phyloP scores from a whole-genome alignment of 352 stramenopile genomes.

The Pythium sp. region DNA sequence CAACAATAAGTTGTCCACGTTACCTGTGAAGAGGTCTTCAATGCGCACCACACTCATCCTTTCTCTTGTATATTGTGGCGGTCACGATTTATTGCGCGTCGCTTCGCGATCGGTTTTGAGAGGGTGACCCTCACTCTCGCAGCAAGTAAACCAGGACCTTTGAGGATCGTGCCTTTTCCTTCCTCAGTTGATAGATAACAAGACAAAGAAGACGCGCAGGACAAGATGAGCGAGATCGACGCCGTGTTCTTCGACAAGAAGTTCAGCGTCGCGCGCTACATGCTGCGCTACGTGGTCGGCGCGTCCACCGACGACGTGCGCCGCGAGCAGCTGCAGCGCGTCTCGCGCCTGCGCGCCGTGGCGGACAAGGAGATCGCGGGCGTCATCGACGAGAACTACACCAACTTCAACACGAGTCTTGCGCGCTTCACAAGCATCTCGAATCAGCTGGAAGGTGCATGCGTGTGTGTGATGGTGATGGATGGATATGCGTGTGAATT shows the following conservation, averaged over 20 bases:
- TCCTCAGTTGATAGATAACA: not conserved
- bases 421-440: slow-evolving; percentile 75
- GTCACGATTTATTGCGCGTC: not conserved
- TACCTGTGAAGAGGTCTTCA: slow-evolving; percentile 65
- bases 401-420: slow-evolving; percentile 85
- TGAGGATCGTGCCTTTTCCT: not conserved
- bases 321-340: slow-evolving; percentile 61
- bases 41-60: slow-evolving; percentile 54
- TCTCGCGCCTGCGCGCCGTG: slow-evolving; percentile 55
- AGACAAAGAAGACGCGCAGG: not conserved
- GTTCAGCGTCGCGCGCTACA: slow-evolving; percentile 75
- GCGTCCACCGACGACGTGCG: slow-evolving; percentile 67
- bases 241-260: slow-evolving; percentile 82
- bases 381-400: slow-evolving; percentile 81
- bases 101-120: slow-evolving; percentile 20
- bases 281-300: slow-evolving; percentile 73
- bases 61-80: not conserved
- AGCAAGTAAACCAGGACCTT: too few relatives aligned
- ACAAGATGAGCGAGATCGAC: slow-evolving; percentile 65
- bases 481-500: not conserved
- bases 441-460: slow-evolving; percentile 68
- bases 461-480: not conserved
- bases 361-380: slow-evolving; percentile 77
- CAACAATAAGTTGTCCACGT: not conserved
- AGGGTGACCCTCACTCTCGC: slow-evolving; percentile 1